Evolutionary conservation across 768 basidiomycete species (phyloP).

Genomic region (Boletus speciosus): DNA sequence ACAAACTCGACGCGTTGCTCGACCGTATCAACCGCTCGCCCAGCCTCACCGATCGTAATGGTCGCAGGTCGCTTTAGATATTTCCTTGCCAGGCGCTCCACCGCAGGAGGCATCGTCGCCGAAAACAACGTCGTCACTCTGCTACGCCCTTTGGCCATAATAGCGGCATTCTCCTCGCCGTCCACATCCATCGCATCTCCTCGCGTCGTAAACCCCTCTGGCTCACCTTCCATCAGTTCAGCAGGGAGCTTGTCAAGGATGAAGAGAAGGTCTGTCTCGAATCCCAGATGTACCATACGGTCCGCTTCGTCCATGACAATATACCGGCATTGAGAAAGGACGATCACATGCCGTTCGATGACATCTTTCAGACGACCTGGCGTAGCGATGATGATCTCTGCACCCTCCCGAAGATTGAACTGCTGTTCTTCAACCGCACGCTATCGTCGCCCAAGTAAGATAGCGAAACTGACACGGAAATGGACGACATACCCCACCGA

Average conservation of each 20-base stretch:
- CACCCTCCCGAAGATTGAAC: constrained; percentile 95
- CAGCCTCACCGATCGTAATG: constrained; percentile 97
- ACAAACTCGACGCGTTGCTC: constrained; percentile 96
- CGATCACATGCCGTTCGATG: constrained; percentile 92
- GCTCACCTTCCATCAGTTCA: constrained; percentile 83
- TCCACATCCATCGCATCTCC: constrained; percentile 74
- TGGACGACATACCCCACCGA: constrained; percentile 71
- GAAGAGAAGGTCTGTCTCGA: constrained; percentile 90
- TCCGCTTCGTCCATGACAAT: constrained; percentile 99
- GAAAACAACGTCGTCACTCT: constrained; percentile 96
- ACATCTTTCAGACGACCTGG: constrained; percentile 98
- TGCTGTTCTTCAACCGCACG: constrained; percentile 96
- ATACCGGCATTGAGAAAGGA: constrained; percentile 95
- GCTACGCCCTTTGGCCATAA: constrained; percentile 59
- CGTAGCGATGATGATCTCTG: constrained; percentile 97
- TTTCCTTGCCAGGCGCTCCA: constrained; percentile 91
- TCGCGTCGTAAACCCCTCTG: constrained; percentile 18
- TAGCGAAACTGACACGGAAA: neutral
- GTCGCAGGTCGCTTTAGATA: constrained; percentile 91
- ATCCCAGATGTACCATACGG: constrained; percentile 97
- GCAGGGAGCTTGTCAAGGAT: constrained; percentile 91
- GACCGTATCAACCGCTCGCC: constrained; percentile 96
- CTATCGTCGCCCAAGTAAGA: constrained; percentile 34
- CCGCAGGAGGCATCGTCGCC: constrained; percentile 97
- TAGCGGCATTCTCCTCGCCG: constrained; percentile 52